These are phyloP conservation scores for Naegleria gruberi DNA, from an alignment of 208 protist genomes.

Conservation along the genomic window DNA sequence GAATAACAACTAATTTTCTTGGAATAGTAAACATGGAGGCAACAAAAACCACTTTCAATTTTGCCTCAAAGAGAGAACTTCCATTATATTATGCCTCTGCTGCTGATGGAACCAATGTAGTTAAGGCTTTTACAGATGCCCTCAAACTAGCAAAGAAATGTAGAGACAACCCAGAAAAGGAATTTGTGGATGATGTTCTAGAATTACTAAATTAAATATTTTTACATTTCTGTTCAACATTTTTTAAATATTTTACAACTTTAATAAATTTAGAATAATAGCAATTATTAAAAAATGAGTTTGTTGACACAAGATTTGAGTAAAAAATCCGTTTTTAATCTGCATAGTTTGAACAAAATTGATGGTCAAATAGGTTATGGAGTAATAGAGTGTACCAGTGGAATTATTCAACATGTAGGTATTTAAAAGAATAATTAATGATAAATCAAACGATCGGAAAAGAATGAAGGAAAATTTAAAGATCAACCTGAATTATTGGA, in stretches of 20 bases:
- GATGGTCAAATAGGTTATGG: not conserved
- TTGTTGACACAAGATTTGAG: not conserved
- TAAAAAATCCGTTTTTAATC: not conserved
- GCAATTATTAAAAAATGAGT: constrained; percentile 12
- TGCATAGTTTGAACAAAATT: not conserved
- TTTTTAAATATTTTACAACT: not conserved
- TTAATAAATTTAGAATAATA: too few relatives aligned
- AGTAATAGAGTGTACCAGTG: not conserved
- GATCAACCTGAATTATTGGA: not conserved
- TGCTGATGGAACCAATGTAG: constrained; percentile 83
- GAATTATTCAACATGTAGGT: not conserved
- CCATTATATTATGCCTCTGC: constrained; percentile 83
- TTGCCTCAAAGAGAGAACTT: constrained; percentile 76
- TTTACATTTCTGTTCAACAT: too few relatives aligned
- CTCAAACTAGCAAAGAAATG: constrained; percentile 62
- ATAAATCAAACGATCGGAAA: not conserved
- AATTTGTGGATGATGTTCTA: constrained; percentile 70
- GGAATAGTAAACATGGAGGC: constrained; percentile 53
- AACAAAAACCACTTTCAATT: constrained; percentile 76
- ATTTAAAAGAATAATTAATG: not conserved
- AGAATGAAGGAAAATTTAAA: not conserved
- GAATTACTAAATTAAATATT: constrained; percentile 61
- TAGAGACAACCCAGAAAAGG: constrained; percentile 71
- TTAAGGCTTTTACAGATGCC: constrained; percentile 73
- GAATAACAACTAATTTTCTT: constrained; percentile 1